Evolutionary conservation across 73 alveolate genomes (phyloP).

Genomic region (Paramecium sexaurelia): DNA sequence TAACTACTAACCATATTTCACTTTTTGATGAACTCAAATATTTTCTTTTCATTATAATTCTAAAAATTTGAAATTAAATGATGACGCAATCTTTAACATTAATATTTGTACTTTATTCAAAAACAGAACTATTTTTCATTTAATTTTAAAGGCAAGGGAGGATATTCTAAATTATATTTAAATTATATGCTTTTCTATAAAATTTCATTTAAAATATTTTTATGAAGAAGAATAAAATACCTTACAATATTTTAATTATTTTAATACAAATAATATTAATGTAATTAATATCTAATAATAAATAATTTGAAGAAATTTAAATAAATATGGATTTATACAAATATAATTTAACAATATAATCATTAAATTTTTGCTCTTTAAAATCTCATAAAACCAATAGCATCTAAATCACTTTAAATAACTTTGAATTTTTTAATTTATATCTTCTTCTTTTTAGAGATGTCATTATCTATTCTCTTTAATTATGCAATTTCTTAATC

Average conservation of each 20-base stretch:
- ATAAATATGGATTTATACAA: background rate
- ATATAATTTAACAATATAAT: background rate
- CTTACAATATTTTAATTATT: too few species aligned
- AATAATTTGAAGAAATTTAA: background rate
- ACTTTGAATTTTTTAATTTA: background rate
- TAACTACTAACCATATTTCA: background rate
- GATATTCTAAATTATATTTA: too few species aligned
- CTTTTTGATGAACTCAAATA: background rate
- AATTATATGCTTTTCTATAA: too few species aligned
- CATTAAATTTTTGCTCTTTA: background rate
- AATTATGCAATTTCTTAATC: slow-evolving; percentile 3
- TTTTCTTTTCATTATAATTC: background rate
- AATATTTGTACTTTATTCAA: too few species aligned
- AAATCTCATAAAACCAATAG: background rate
- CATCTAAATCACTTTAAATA: background rate
- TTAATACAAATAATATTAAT: too few species aligned
- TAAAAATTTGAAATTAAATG: background rate
- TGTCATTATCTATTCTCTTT: background rate
- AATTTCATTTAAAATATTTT: too few species aligned
- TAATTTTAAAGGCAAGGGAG: too few species aligned
- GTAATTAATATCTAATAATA: too few species aligned
- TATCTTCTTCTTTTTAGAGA: background rate
- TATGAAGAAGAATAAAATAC: too few species aligned
- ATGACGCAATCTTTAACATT: too few species aligned
- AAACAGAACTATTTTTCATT: too few species aligned